These are phyloP conservation scores for Thelonectria olida DNA, from an alignment of 2,329 filamentous ascomycete species.

Conservation along the genomic window DNA sequence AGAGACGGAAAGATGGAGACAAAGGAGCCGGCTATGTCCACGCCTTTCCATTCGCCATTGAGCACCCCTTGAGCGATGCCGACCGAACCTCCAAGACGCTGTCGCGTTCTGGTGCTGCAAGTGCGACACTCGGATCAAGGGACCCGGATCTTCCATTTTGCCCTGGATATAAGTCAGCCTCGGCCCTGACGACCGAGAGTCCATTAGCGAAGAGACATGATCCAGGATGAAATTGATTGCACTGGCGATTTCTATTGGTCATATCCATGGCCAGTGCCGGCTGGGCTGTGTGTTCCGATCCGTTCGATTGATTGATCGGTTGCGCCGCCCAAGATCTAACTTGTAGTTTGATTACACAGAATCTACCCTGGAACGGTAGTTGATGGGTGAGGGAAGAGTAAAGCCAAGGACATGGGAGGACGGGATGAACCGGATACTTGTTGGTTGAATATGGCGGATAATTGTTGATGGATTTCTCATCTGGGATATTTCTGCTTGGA, in stretches of 20 bases:
- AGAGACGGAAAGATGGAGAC: conserved; percentile 33
- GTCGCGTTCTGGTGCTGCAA: background rate
- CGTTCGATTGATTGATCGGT: background rate
- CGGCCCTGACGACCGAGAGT: conserved; percentile 33
- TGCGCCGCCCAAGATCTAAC: conserved; percentile 5
- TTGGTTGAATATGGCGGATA: background rate
- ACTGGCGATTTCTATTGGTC: conserved; percentile 14
- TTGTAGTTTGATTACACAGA: background rate
- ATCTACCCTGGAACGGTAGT: conserved; percentile 10
- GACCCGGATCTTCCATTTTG: conserved; percentile 22
- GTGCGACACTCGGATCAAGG: conserved; percentile 37
- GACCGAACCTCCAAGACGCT: background rate
- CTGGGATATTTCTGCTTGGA: background rate
- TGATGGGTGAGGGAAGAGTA: background rate
- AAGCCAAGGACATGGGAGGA: background rate
- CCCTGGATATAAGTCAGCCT: conserved; percentile 27
- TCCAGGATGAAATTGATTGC: conserved; percentile 2
- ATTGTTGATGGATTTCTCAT: background rate
- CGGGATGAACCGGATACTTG: background rate
- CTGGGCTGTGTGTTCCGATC: conserved; percentile 2
- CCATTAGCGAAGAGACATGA: background rate
- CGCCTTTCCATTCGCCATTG: conserved; percentile 11
- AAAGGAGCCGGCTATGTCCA: conserved; percentile 32
- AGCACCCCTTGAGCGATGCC: conserved; percentile 10
- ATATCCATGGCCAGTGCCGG: conserved; percentile 5